Evolutionary conservation across 2,329 filamentous ascomycete genomes (phyloP).

Genomic region (Helotiales sp.): DNA sequence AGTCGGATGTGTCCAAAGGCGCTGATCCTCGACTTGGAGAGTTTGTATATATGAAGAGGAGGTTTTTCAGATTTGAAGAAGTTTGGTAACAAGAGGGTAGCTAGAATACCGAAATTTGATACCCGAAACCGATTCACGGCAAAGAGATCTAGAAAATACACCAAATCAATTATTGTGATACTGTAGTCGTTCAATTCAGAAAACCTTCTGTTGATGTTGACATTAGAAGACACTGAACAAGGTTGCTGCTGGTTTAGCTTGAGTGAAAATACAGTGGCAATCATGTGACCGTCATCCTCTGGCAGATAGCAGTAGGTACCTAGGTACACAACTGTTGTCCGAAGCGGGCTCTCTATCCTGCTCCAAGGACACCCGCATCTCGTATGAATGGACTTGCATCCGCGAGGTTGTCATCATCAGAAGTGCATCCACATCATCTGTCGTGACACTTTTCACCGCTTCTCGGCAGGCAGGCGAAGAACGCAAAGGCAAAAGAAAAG

Average conservation of each 20-base stretch:
- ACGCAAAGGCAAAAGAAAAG: not conserved
- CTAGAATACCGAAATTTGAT: not conserved
- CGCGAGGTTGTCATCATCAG: not conserved
- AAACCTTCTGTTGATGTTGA: not conserved
- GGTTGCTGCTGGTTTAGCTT: not conserved
- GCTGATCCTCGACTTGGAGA: not conserved
- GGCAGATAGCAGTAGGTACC: too few relatives aligned
- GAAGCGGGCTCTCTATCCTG: not conserved
- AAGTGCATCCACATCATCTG: not conserved
- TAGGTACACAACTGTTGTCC: not conserved
- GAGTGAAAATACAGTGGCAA: not conserved
- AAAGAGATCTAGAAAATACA: not conserved
- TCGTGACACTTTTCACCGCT: constrained; percentile 1
- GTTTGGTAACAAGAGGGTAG: not conserved
- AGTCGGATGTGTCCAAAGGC: not conserved
- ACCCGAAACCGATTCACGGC: not conserved
- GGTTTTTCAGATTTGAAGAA: not conserved
- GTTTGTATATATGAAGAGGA: not conserved
- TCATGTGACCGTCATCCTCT: not conserved
- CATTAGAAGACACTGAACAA: not conserved
- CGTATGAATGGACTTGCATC: not conserved
- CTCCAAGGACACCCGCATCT: not conserved
- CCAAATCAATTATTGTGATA: not conserved
- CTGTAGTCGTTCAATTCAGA: not conserved
- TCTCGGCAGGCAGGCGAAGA: constrained; percentile 1